A percentile compares a stretch with the other conserved stretches of the same genome.
Conservation (phyloP, 495 filamentous ascomycete species). For the Aspergillus wentii region DNA sequence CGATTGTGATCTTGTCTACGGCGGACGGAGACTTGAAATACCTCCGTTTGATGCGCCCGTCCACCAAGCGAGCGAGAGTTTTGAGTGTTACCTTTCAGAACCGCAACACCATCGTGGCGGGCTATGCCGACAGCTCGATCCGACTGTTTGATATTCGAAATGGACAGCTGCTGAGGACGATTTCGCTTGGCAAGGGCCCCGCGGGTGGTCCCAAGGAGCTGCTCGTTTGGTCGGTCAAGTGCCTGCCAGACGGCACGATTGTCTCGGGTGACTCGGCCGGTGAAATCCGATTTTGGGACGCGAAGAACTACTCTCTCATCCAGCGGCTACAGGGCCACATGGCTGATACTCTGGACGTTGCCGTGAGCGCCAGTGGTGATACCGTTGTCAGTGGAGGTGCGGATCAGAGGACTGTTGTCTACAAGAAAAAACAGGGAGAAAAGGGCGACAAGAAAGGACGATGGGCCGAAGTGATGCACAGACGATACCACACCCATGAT, state of each 20-base stretch:
- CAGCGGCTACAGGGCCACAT: constrained; percentile 82
- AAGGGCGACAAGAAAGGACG: constrained; percentile 52
- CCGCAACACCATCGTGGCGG: constrained; percentile 74
- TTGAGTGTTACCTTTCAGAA: constrained; percentile 88
- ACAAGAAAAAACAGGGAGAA: constrained; percentile 52
- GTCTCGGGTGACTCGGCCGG: constrained; percentile 94
- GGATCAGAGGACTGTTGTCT: constrained; percentile 79
- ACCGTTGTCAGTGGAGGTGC: constrained; percentile 89
- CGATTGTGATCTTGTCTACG: constrained; percentile 79
- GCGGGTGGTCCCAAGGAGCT: constrained; percentile 73
- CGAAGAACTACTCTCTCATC: constrained; percentile 77
- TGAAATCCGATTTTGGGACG: constrained; percentile 89
- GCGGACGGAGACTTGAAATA: constrained; percentile 74
- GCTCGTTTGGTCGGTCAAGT: constrained; percentile 90
- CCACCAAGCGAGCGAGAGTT: constrained; percentile 76
- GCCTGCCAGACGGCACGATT: constrained; percentile 78
- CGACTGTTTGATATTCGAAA: constrained; percentile 83
- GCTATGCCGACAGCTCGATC: constrained; percentile 89
- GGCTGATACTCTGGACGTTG: constrained; percentile 85
- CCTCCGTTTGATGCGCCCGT: constrained; percentile 62
- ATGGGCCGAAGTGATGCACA: constrained; percentile 82
- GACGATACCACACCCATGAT: constrained; percentile 83
- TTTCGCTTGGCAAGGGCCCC: constrained; percentile 77
- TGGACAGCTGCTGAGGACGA: constrained; percentile 65
- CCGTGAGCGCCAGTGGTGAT: constrained; percentile 71